A percentile compares a stretch with the other conserved stretches of the same genome.
phyloP scores from a whole-genome alignment of 768 basidiomycete genomes.

The Pleurotus citrinopileatus region DNA sequence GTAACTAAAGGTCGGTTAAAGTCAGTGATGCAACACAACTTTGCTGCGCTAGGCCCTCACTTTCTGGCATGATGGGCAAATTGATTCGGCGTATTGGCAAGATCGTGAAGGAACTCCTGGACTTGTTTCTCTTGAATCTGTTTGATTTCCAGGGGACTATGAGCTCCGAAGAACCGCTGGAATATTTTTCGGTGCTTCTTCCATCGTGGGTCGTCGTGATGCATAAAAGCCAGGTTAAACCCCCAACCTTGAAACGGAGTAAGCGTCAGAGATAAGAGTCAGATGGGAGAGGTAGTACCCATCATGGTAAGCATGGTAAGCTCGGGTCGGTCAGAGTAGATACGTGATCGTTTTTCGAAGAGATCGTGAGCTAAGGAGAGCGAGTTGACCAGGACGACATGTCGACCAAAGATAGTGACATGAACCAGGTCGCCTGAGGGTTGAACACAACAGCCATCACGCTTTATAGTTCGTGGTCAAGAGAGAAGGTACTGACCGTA shows the following conservation, averaged over 20 bases:
- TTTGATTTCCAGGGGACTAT: neutral
- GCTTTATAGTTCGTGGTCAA: neutral
- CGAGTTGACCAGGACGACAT: slow-evolving; percentile 34
- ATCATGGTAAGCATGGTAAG: slow-evolving; percentile 5
- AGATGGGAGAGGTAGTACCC: neutral
- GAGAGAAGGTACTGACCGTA: slow-evolving; percentile 12
- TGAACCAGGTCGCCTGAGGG: slow-evolving; percentile 31
- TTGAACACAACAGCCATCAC: neutral
- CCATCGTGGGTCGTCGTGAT: slow-evolving; percentile 5
- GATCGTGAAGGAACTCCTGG: neutral
- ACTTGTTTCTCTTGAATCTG: neutral
- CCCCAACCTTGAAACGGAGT: neutral
- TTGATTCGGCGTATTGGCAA: neutral
- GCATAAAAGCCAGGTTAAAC: slow-evolving; percentile 2
- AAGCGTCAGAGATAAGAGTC: neutral
- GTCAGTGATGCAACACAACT: neutral
- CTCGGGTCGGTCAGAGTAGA: slow-evolving; percentile 29
- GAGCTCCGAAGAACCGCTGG: neutral
- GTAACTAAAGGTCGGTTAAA: neutral
- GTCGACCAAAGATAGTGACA: slow-evolving; percentile 31
- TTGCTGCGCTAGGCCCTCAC: neutral
- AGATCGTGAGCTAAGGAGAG: slow-evolving; percentile 30
- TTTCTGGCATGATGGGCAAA: slow-evolving; percentile 5
- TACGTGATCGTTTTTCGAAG: slow-evolving; percentile 32
- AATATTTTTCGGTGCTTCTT: slow-evolving; percentile 5